Evolutionary conservation across 768 basidiomycete genomes (phyloP).

Genomic region (Termitomyces sp.): DNA sequence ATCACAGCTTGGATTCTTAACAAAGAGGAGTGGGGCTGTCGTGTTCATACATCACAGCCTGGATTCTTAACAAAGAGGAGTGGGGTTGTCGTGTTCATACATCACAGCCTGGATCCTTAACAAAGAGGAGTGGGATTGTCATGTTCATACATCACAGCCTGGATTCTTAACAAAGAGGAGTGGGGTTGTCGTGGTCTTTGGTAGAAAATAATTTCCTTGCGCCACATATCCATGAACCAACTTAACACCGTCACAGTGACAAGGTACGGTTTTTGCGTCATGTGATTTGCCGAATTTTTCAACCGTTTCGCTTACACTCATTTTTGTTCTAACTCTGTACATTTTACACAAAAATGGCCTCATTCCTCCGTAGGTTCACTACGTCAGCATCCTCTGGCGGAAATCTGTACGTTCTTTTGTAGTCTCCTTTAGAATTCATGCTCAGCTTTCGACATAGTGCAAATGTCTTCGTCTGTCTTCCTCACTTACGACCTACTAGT

Average conservation of each 20-base stretch:
- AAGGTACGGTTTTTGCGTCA: conserved; percentile 8
- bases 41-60: too few relatives aligned
- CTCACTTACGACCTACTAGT: not conserved
- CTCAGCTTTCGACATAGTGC: conserved; percentile 19
- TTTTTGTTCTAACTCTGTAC: not conserved
- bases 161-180: too few relatives aligned
- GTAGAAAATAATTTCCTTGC: not conserved
- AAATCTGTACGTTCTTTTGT: conserved; percentile 28
- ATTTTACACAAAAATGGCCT: conserved; percentile 30
- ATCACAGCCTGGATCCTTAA: too few relatives aligned
- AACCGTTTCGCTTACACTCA: not conserved
- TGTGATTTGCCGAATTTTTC: conserved; percentile 11
- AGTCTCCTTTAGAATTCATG: not conserved
- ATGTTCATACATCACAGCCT: too few relatives aligned
- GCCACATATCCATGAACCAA: not conserved
- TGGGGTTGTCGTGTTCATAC: too few relatives aligned
- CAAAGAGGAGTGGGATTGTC: too few relatives aligned
- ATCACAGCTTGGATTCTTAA: too few relatives aligned
- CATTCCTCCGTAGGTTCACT: conserved; percentile 45
- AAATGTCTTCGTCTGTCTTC: conserved; percentile 30
- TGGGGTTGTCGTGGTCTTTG: too few relatives aligned
- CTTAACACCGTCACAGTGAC: not conserved
- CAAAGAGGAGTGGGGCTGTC: too few relatives aligned
- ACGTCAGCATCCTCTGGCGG: conserved; percentile 39
- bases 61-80: too few relatives aligned